Evolutionary conservation across 495 filamentous ascomycete species (phyloP).

Genomic region (Cryomyces minteri): DNA sequence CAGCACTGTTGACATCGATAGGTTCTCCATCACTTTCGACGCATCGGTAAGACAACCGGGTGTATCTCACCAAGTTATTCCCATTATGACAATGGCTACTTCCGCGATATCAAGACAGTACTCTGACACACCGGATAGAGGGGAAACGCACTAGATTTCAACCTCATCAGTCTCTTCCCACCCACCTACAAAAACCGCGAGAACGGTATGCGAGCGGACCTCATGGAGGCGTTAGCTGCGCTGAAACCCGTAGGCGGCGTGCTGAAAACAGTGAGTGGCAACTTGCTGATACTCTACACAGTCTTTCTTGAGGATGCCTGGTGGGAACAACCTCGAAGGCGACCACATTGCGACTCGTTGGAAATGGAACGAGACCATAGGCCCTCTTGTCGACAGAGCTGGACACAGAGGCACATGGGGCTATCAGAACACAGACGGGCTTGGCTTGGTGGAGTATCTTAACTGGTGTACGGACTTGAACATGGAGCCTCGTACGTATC

Average conservation of each 20-base stretch:
- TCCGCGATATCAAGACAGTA: neutral
- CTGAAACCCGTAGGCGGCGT: neutral
- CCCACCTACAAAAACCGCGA: slow-evolving; percentile 19
- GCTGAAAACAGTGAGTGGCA: neutral
- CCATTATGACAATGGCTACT: neutral
- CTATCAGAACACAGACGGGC: slow-evolving; percentile 20
- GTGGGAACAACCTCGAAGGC: slow-evolving; percentile 22
- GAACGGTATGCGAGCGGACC: slow-evolving; percentile 16
- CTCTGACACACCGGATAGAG: neutral
- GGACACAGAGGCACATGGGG: slow-evolving; percentile 18
- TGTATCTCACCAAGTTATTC: neutral
- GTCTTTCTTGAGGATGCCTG: slow-evolving; percentile 9
- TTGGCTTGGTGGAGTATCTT: slow-evolving; percentile 19
- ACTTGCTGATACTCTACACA: neutral
- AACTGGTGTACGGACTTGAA: slow-evolving; percentile 17
- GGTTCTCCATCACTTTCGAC: slow-evolving; percentile 18
- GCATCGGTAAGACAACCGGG: slow-evolving; percentile 10
- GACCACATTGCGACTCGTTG: slow-evolving; percentile 13
- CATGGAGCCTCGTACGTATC: slow-evolving; percentile 7
- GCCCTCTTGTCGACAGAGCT: slow-evolving; percentile 15
- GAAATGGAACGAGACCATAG: slow-evolving; percentile 21
- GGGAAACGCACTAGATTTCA: slow-evolving; percentile 11
- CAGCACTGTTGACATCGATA: too few species aligned
- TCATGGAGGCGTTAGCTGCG: slow-evolving; percentile 17
- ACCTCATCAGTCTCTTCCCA: slow-evolving; percentile 20